Base-by-base conservation (phyloP, 805 yeast genomes). In the Alloascoidea africana region DNA sequence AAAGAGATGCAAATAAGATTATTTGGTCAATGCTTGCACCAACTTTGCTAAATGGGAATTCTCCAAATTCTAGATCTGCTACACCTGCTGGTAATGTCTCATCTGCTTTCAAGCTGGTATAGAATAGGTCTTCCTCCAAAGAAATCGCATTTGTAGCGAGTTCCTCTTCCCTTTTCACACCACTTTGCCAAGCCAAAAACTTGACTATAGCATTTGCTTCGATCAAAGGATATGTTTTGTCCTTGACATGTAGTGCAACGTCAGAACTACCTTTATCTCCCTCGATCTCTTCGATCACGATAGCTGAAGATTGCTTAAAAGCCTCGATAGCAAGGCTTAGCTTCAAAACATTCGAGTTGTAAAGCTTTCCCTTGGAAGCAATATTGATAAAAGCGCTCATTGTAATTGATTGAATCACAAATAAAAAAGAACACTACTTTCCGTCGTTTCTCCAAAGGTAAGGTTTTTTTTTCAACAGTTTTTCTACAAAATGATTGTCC, bases 201-300 rank as follows among this genome's bases (percentile, higher is more conserved):
- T 75, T 73, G 43, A 79, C 76, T 38, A 79, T 73, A 15, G 91
- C 75, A 50, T 79, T 76, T 15, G 83, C 63, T 53, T 79, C 84
- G 40, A 63, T 56, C 43, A 80, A 62, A 46, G 66, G 32, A 8
- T 32, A 14, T 14, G 17, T 17, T 11, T 32, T 17, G 6, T 11
- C 8, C 16, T 32, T 32, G 11, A 11, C 11, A 11, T 14, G 17
- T 8, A 32, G 34, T 14, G 15, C 11, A 32, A 17, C 34, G n/a
- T 13, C 16, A 23, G 30, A n/a, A 23, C 11, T 23, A 11, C 30
- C n/a, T 11, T n/a, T n/a, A 23, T n/a, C 13, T 11, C 13, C 30
- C n/a, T 23, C 30, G 30, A 23, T n/a, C n/a, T n/a, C n/a, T n/a
- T n/a, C n/a, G n/a, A n/a, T n/a, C n/a, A n/a, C n/a, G n/a, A n/a